Conservation (phyloP, 495 filamentous ascomycete genomes). For the Trichoderma asperelloides region DNA sequence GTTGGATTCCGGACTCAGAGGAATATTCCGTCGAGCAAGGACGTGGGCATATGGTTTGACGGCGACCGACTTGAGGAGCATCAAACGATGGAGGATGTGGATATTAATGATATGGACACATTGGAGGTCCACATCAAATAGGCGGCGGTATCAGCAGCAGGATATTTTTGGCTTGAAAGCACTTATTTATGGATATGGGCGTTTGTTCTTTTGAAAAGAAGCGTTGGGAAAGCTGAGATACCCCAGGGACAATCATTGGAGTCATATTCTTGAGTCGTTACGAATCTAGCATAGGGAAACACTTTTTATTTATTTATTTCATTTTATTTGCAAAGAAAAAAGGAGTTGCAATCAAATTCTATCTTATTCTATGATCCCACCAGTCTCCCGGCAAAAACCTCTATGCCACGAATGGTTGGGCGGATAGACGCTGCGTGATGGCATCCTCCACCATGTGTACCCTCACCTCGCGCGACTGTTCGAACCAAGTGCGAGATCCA, state of each 20-base stretch:
- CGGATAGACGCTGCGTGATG: neutral
- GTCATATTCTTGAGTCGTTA: neutral
- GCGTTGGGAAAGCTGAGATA: neutral
- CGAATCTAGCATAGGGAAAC: neutral
- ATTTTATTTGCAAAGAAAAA: too few relatives aligned
- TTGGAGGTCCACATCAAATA: slow-evolving; percentile 10
- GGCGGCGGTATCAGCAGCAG: neutral
- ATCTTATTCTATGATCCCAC: neutral
- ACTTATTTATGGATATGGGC: neutral
- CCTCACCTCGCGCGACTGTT: neutral
- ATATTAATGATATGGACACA: slow-evolving; percentile 9
- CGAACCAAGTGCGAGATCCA: neutral
- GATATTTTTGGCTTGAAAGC: neutral
- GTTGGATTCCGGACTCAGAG: neutral
- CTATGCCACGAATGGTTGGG: neutral
- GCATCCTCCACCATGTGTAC: neutral
- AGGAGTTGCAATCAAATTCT: neutral
- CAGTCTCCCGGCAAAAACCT: neutral
- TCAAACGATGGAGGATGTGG: slow-evolving; percentile 6
- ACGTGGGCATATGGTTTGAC: slow-evolving; percentile 10
- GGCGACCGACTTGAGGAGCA: slow-evolving; percentile 10
- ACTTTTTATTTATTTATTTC: neutral
- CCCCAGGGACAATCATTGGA: neutral
- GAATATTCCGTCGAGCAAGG: neutral
- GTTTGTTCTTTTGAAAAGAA: neutral